Percentiles rank a stretch among this genome's conserved stretches.
Conservation (phyloP, 1,139 yeast genomes). For the Sugiyamaella castrensis region DNA sequence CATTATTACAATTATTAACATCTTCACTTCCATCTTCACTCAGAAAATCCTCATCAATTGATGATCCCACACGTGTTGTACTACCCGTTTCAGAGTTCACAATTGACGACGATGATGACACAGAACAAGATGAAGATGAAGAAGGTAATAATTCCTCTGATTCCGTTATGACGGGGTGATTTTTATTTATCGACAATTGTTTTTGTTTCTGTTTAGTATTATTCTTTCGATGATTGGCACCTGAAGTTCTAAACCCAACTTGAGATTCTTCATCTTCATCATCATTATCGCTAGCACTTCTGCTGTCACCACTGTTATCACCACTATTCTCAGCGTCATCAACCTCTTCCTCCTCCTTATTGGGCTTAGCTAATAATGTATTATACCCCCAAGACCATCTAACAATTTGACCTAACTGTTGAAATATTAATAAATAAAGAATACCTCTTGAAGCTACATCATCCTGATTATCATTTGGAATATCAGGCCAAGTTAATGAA, state of each 20-base stretch:
- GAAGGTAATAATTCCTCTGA: slow-evolving; percentile 17
- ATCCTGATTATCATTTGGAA: slow-evolving; percentile 62
- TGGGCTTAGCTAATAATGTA: slow-evolving; percentile 56
- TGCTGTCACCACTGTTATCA: slow-evolving; percentile 3
- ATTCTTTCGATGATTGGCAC: too few species aligned
- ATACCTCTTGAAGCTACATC: slow-evolving; percentile 79
- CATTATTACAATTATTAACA: too few species aligned
- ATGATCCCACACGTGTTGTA: slow-evolving; percentile 11
- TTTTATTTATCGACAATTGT: not conserved
- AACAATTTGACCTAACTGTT: slow-evolving; percentile 78
- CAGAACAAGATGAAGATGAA: slow-evolving; percentile 33
- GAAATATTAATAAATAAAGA: slow-evolving; percentile 71
- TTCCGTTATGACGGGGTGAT: slow-evolving; percentile 1
- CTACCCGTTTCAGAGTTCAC: slow-evolving; percentile 6
- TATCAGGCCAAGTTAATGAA: slow-evolving; percentile 69
- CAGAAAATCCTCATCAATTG: not conserved
- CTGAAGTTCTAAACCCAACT: not conserved
- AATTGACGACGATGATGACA: slow-evolving; percentile 34
- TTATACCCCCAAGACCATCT: slow-evolving; percentile 95
- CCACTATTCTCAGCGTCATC: slow-evolving; percentile 16
- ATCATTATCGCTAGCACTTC: slow-evolving; percentile 1
- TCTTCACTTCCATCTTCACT: not conserved
- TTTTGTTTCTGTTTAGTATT: too few species aligned
- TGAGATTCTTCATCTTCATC: slow-evolving; percentile 5
- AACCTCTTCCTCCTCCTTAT: slow-evolving; percentile 16